Evolutionary conservation across 2,329 filamentous ascomycete species (phyloP), one percentile per base, ranked within the genome.

Genomic region (Ceratocystis cubensis): DNA sequence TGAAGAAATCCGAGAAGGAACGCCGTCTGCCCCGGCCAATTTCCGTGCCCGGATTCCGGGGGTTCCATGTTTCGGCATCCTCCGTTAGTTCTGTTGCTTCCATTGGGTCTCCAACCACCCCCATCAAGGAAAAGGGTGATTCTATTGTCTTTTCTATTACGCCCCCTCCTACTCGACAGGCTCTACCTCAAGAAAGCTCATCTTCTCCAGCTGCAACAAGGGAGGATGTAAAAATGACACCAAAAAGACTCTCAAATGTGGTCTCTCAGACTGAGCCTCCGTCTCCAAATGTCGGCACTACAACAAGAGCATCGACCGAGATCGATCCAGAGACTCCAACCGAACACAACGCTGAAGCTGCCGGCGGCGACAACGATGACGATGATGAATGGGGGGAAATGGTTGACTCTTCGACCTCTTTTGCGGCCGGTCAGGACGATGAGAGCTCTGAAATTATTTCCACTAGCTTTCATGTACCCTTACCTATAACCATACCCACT

Each of bases 341-440:
- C 10, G 53, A n/a, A n/a, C 30, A 17, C 53, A 22, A 59, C 8
- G 15, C 56, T 37, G n/a, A 69, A 70, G 61, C 57, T 41, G 71
- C 71, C 0, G 72, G 76, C 5, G 75, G 78, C 0, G 79, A 82
- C 3, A 80, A 83, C 56, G 82, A 84, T 41, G 75, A 78, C 0
- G 79, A 82, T 4, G 81, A 83, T 57, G 82, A 84, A 46, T 85
- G 82, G 82, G 82, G 82, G 1, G 82, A 85, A 68, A 85, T 85
- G 82, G 76, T 85, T 33, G 56, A 59, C 10, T 63, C 66, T 4
- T 50, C 50, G 13, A 33, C 64, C 20, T 33, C 61, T 25, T 20
- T 44, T 64, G 22, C 45, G 33, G 30, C 33, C 5, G 46, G 64
- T 20, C 37, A 65, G 28, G 45, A 45, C 25, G 30, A 65, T 13